Percentiles rank a stretch among this genome's conserved stretches.
Evolutionary conservation across 1,139 yeast genomes (phyloP).

Genomic region (Yamadazyma epiphylla): DNA sequence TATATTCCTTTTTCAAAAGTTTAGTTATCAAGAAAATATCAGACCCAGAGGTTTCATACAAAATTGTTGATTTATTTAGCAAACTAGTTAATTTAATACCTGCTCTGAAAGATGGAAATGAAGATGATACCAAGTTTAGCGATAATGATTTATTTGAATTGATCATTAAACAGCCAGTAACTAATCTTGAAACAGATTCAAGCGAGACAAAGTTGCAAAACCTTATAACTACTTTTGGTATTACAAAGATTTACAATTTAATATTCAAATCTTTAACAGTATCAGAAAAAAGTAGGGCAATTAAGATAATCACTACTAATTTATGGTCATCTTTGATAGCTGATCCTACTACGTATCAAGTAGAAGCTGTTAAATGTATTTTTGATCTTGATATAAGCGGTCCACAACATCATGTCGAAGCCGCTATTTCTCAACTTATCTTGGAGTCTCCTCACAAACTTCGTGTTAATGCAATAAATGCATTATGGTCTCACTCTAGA

Average conservation of each 20-base stretch:
- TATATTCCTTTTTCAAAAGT: constrained; percentile 31
- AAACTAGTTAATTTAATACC: constrained; percentile 24
- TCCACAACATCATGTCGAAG: constrained; percentile 49
- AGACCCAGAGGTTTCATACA: constrained; percentile 16
- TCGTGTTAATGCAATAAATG: constrained; percentile 47
- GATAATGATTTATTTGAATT: constrained; percentile 23
- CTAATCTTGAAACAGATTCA: constrained; percentile 9
- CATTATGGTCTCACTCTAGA: constrained; percentile 58
- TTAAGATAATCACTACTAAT: constrained; percentile 26
- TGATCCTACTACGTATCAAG: constrained; percentile 50
- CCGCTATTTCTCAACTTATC: constrained; percentile 51
- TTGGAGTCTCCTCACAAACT: constrained; percentile 30
- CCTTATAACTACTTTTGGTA: constrained; percentile 38
- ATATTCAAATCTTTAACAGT: constrained; percentile 22
- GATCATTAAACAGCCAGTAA: constrained; percentile 20
- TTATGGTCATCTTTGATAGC: constrained; percentile 48
- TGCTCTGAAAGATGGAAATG: constrained; percentile 42
- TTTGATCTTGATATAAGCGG: constrained; percentile 39
- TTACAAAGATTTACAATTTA: constrained; percentile 41
- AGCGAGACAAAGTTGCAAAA: constrained; percentile 12
- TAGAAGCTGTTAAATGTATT: constrained; percentile 56
- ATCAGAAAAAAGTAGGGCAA: constrained; percentile 22
- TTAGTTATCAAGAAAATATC: constrained; percentile 25
- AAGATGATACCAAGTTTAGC: constrained; percentile 12
- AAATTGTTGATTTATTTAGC: constrained; percentile 38